Evolutionary conservation across 1,139 yeast genomes (phyloP).

Genomic region (Hyphopichia pseudoburtonii): DNA sequence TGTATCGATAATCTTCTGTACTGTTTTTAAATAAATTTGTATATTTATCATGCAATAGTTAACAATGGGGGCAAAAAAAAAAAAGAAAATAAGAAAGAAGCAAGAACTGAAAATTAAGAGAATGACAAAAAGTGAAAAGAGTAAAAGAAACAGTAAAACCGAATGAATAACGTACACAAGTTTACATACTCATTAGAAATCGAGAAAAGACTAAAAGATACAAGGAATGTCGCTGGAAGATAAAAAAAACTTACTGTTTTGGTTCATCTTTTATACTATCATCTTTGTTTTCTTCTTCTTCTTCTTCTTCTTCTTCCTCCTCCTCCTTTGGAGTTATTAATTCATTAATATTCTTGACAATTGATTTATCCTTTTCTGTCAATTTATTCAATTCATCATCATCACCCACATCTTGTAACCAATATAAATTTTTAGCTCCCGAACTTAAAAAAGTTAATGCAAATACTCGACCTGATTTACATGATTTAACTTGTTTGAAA

Average conservation of each 20-base stretch:
- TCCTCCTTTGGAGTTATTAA: slow-evolving; percentile 48
- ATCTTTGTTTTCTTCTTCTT: slow-evolving; percentile 16
- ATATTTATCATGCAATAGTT: slow-evolving; percentile 2
- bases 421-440: slow-evolving; percentile 80
- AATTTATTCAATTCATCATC: slow-evolving; percentile 60
- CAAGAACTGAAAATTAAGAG: neutral
- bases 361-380: slow-evolving; percentile 60
- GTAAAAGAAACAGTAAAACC: no score
- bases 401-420: slow-evolving; percentile 86
- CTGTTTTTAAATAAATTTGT: no score
- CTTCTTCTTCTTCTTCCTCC: slow-evolving; percentile 44
- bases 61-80: neutral
- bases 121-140: neutral
- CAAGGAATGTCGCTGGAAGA: no score
- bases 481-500: slow-evolving; percentile 72
- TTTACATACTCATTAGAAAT: no score
- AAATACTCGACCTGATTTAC: slow-evolving; percentile 82
- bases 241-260: slow-evolving; percentile 17
- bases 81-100: neutral
- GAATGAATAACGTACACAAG: no score
- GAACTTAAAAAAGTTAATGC: slow-evolving; percentile 80
- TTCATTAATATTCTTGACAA: slow-evolving; percentile 53
- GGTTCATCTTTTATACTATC: slow-evolving; percentile 8
- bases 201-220: no score
- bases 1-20: no score